Base-by-base conservation (phyloP, 2,329 filamentous ascomycete species). In the Pseudocercospora ulei region DNA sequence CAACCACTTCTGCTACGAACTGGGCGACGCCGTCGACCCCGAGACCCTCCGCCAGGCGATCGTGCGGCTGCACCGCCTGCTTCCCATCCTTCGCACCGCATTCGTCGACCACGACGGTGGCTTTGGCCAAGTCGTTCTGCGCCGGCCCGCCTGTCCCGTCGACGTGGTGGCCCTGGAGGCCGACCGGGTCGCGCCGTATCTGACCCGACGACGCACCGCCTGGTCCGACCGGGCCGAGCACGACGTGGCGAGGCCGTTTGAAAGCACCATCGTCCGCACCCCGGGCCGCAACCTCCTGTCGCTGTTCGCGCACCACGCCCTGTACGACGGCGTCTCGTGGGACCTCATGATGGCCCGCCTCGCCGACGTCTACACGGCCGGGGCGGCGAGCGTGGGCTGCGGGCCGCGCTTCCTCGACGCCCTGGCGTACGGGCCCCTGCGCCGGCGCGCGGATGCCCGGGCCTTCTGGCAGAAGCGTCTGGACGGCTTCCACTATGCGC, bases 321-420 rank as follows among this genome's bases (percentile, higher is more conserved):
- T 94, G 0, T 95, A 95, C 51, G 87, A 95, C 59, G 87, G 85
- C 1, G 80, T 73, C 48, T 88, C 85, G 44, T 71, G 93, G 24
- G 69, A 72, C 1, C 58, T 84, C 14, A 68, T 93, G 24, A 67
- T 93, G 12, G 57, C 71, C 2, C 62, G 69, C 12, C 66, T 92
- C 2, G 61, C 65, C 17, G 52, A 63, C 2, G 62, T 68, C 3
- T 84, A 83, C 51, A 47, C 54, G 9, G 54, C 54, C 0, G 25
- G n/a, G n/a, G n/a, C 46, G 2, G 11, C 47, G 14, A 51, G 29
- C 5, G 52, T 42, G 23, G 50, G 55, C 0, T 52, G 57, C 5
- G 66, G 65, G 0, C 75, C 75, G 1, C 56, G 65, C 0, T 93
- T 90, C 53, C 58, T 80, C 3, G 73, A 83, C 3, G 72, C 75